Evolutionary conservation across 352 stramenopile genomes (phyloP).

Genomic region (Globisporangium emineosum): DNA sequence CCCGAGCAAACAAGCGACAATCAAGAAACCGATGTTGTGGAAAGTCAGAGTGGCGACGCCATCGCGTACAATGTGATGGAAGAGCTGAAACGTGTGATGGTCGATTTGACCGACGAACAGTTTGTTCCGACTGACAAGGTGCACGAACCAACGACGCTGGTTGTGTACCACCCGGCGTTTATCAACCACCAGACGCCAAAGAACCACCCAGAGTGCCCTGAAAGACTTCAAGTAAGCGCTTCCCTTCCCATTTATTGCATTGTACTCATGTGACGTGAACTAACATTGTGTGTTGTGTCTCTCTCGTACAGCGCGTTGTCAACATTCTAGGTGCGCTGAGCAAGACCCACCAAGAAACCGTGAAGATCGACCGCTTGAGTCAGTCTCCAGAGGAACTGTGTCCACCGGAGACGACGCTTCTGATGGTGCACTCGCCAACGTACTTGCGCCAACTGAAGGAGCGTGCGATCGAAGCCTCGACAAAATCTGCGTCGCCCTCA

Average conservation of each 20-base stretch:
- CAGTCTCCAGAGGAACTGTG: constrained; percentile 71
- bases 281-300: neutral
- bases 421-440: constrained; percentile 81
- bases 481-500: constrained; percentile 30
- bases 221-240: constrained; percentile 70
- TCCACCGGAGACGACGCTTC: constrained; percentile 65
- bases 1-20: constrained; percentile 16
- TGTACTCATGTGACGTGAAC: neutral
- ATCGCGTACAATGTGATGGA: constrained; percentile 43
- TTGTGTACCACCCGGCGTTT: constrained; percentile 82
- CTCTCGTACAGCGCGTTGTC: constrained; percentile 48
- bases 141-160: constrained; percentile 51
- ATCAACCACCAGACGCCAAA: constrained; percentile 83
- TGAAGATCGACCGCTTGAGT: constrained; percentile 69
- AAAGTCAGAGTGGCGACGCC: constrained; percentile 15
- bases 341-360: constrained; percentile 58
- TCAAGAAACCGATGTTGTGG: neutral
- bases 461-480: constrained; percentile 50
- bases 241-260: constrained; percentile 10
- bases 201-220: constrained; percentile 78
- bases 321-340: constrained; percentile 59
- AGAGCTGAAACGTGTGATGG: constrained; percentile 76
- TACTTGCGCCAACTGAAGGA: constrained; percentile 78
- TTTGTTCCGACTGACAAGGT: constrained; percentile 19
- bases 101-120: constrained; percentile 71